These are phyloP conservation scores for Sugiyamaella valdiviana DNA, from an alignment of 805 yeast species.

Conservation along the genomic window DNA sequence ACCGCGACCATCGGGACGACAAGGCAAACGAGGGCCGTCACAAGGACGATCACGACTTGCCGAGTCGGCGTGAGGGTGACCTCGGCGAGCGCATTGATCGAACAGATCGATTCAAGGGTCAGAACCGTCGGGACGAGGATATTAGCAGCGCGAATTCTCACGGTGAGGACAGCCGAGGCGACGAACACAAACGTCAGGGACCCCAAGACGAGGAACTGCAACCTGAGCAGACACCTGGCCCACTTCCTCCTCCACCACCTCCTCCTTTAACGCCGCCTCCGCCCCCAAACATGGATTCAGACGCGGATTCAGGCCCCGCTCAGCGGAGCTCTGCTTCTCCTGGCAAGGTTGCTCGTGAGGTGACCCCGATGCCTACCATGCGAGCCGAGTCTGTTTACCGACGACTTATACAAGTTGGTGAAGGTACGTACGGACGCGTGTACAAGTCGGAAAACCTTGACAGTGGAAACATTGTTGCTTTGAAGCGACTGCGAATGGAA, in stretches of 20 bases:
- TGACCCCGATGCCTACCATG: not conserved
- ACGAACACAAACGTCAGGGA: no score
- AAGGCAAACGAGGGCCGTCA: not conserved
- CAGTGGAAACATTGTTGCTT: slow-evolving; percentile 72
- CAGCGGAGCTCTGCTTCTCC: not conserved
- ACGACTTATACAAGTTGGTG: slow-evolving; percentile 88
- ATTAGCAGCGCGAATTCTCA: no score
- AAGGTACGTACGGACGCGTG: slow-evolving; percentile 96
- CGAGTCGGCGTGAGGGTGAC: no score
- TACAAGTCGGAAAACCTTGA: slow-evolving; percentile 72
- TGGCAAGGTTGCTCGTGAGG: not conserved
- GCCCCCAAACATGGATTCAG: not conserved
- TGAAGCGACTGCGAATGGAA: slow-evolving; percentile 78
- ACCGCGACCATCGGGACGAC: not conserved
- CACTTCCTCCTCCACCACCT: not conserved
- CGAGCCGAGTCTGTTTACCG: slow-evolving; percentile 42
- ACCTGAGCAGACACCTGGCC: not conserved
- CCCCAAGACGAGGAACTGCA: not conserved
- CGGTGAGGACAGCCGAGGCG: no score
- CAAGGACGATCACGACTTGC: no score
- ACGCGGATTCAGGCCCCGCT: not conserved
- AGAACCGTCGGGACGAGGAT: not conserved
- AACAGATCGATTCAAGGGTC: not conserved
- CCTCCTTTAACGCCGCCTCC: not conserved
- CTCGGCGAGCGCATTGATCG: not conserved